Evolutionary conservation across 2,329 filamentous ascomycete genomes (phyloP), one percentile per base, ranked within the genome.

Genomic region (Atkinsonella texensis): DNA sequence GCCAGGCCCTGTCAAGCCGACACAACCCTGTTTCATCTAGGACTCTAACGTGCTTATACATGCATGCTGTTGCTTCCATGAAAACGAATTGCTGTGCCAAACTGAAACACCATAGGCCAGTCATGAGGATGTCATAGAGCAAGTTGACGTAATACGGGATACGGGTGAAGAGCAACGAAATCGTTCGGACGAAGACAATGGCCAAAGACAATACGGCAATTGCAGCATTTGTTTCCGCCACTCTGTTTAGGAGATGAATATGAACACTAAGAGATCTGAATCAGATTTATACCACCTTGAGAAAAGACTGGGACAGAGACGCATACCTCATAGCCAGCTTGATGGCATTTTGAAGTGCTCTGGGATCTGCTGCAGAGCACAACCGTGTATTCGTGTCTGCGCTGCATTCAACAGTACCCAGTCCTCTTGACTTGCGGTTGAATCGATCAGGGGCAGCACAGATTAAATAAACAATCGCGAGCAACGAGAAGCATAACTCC

Each of bases 51-150:
- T 33, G 42, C 17, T 33, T 17, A 18, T 50, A 42, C 13, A 20
- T 42, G 35, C 49, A 51, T 9, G 42, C 49, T n/a, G 20, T 15
- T 15, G 40, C 10, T 20, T 45, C 50, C 10, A 40, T 42, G 12
- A 35, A 50, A 3, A 28, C 32, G 20, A 39, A 32, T 17, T 58
- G 55, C 7, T 57, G 53, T 0, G 51, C 32, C 15, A 63, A 47
- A 31, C 58, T 63, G 13, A 58, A 42, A 11, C 49, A 46, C 66
- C 66, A 68, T 0, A 67, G 54, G 1, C 38, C 20, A 2, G 56
- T 48, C 35, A 68, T 58, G 1, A 63, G 50, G 13, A 55, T 9
- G 40, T 67, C 65, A 56, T 67, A 67, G 2, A 62, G 31, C 2
- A 61, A 42, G 42, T 58, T 59, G 8, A 58, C 54, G 48, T 53